A percentile compares a stretch with the other conserved stretches of the same genome.
Evolutionary conservation across 441 rosid species (phyloP).

Genomic region (Daphne laureola): DNA sequence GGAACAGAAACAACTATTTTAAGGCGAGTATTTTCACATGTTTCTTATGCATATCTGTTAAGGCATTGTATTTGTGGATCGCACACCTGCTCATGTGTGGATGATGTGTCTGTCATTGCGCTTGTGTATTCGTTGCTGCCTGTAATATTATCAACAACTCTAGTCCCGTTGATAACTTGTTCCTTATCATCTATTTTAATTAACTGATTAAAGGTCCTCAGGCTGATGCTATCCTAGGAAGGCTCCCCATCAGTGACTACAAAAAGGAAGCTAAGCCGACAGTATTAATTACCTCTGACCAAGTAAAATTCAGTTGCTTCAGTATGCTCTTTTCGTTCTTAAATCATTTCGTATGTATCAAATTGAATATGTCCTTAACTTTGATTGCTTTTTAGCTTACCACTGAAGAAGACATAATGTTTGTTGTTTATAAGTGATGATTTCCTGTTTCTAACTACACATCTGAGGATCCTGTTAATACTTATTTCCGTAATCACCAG

Average conservation of each 20-base stretch:
- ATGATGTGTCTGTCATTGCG: background rate
- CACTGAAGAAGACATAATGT: too few relatives aligned
- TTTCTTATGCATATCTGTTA: background rate
- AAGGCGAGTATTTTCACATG: background rate
- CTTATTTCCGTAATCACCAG: background rate
- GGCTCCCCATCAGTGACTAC: slow-evolving; percentile 39
- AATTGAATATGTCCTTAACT: too few relatives aligned
- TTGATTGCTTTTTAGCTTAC: too few relatives aligned
- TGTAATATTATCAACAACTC: too few relatives aligned
- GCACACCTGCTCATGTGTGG: background rate
- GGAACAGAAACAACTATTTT: too few relatives aligned
- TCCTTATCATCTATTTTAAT: slow-evolving; percentile 16
- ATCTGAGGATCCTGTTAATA: too few relatives aligned
- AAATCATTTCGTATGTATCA: background rate
- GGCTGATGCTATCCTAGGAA: slow-evolving; percentile 73
- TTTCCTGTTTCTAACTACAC: too few relatives aligned
- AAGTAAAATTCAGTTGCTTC: slow-evolving; percentile 43
- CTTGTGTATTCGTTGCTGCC: background rate
- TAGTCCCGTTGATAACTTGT: background rate
- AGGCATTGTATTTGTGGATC: background rate
- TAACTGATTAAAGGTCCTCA: slow-evolving; percentile 35
- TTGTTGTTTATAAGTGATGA: too few relatives aligned
- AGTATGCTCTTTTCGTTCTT: slow-evolving; percentile 7
- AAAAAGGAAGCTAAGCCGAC: slow-evolving; percentile 51
- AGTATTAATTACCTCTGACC: slow-evolving; percentile 70